Evolutionary conservation across 768 basidiomycete genomes (phyloP), one percentile per base, ranked within the genome.

Genomic region (Tylopilus subfusipes): DNA sequence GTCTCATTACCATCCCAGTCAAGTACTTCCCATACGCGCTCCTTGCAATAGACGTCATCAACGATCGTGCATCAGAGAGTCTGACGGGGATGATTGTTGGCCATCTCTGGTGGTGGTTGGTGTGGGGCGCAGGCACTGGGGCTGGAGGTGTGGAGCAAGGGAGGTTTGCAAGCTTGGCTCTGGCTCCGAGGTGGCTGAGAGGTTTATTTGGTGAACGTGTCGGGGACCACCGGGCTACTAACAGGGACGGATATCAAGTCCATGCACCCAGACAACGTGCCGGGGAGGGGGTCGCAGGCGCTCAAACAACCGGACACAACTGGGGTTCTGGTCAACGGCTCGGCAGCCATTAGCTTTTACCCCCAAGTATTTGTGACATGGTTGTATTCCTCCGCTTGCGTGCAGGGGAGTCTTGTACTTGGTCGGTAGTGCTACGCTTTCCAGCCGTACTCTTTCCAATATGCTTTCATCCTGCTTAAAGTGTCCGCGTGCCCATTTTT

Each of bases 41-140:
- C 64, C 78, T 94, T 48, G 82, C 65, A 34, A 70, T 95, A 63
- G 93, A 94, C 68, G 66, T 88, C 44, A 65, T 93, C 62, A 77
- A 78, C 55, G 82, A 72, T 12, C 88, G 87, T 4, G 87, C 84
- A 5, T 79, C 82, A 8, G 63, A 75, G 25, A 73, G 79, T 24
- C 66, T 90, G 45, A 84, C 85, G 0, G 93, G 93, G 9, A 78
- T 87, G 31, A 77, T 90, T 30, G 80, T 85, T 3, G 92, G 92
- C 0, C 90, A 94, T 65, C 66, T 81, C 10, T 93, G 90, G 88
- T 91, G 86, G 84, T 89, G 84, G 84, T 65, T 73, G 24, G 76
- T 90, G 9, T 84, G 84, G 77, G 79, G 81, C 24, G 53, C 68
- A 10, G 72, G 73, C 30, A 72, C 68, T 18, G 65, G 75, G n/a